These are phyloP conservation scores for Claviceps citrina DNA, from an alignment of 2,329 filamentous ascomycete genomes.

Conservation along the genomic window DNA sequence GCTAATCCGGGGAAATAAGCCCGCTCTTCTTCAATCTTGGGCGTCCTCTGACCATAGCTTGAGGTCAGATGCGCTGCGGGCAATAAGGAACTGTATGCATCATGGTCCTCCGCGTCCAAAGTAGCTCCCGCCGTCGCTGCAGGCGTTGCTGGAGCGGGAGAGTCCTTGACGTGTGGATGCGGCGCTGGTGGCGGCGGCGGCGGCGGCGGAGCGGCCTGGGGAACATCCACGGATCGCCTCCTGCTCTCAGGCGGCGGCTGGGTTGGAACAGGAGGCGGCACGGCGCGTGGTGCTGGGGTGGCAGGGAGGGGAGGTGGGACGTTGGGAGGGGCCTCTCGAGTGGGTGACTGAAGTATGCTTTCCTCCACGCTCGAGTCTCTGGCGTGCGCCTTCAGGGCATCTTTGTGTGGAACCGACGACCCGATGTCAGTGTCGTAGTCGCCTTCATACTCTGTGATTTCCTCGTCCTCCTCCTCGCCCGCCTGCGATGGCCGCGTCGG, in stretches of 20 bases:
- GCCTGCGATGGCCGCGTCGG: conserved; percentile 27
- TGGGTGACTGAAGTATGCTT: conserved; percentile 43
- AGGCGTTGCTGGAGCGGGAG: conserved; percentile 9
- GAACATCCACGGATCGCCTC: conserved; percentile 54
- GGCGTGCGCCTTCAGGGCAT: conserved; percentile 70
- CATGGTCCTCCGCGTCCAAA: conserved; percentile 50
- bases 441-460: conserved; percentile 87
- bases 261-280: conserved; percentile 50
- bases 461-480: conserved; percentile 55
- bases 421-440: conserved; percentile 97
- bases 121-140: conserved; percentile 1
- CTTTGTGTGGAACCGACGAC: conserved; percentile 84
- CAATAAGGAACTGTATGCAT: conserved; percentile 44
- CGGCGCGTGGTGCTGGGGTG: conserved; percentile 37
- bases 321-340: conserved; percentile 27
- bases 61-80: conserved; percentile 12
- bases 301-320: conserved; percentile 42
- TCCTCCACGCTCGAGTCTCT: conserved; percentile 65
- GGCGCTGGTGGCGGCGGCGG: conserved; percentile 18
- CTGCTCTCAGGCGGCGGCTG: conserved; percentile 38
- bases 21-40: conserved; percentile 29
- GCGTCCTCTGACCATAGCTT: conserved; percentile 20
- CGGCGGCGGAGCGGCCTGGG: conserved; percentile 54
- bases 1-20: conserved; percentile 32
- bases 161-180: conserved; percentile 13